Base-by-base conservation (phyloP, 2,329 filamentous ascomycete genomes). In the Aspergillus sojae region DNA sequence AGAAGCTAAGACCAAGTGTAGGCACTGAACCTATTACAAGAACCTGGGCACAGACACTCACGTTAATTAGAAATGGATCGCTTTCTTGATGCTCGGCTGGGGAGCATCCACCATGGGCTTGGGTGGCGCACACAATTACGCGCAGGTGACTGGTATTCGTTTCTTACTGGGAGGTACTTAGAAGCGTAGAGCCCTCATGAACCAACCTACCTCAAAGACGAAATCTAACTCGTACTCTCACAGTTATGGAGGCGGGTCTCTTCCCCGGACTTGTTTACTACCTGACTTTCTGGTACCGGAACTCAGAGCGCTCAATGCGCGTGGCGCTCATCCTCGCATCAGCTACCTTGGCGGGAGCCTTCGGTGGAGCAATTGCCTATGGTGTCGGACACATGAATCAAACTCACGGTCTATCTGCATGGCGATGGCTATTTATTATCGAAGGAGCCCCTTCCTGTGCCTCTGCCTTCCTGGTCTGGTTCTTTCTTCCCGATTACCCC, bases 351-450 rank as follows among this genome's bases (percentile, higher is more conserved):
- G 85, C 75, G 67, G 82, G 77, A 39, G 83, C 83, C 0, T 86
- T 87, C 68, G 84, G 84, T 4, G 85, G 85, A 2, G 79, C 84
- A 9, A 82, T 81, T 69, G 87, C 86, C 1, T 88, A 84, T 61
- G 84, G 78, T 0, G 76, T 83, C 0, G 80, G 79, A 0, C 78
- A 82, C 52, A 79, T 62, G 68, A 70, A 71, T 46, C 70, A 72
- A 4, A 67, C 73, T 6, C 69, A 67, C 5, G 76, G 75, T 0
- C 69, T 79, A 3, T 72, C 77, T 46, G 81, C 79, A 4, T 84
- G 81, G 75, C 72, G 81, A 58, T 84, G 82, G 82, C 71, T 83
- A 21, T 82, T 82, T 69, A 81, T 82, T 52, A 75, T 82, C 21
- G 79, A 82, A 64, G 80, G 79, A 5, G 71, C 80, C 1, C 75